phyloP scores from a whole-genome alignment of 306 rosid species.

The Cyclanthera cordifolia region DNA sequence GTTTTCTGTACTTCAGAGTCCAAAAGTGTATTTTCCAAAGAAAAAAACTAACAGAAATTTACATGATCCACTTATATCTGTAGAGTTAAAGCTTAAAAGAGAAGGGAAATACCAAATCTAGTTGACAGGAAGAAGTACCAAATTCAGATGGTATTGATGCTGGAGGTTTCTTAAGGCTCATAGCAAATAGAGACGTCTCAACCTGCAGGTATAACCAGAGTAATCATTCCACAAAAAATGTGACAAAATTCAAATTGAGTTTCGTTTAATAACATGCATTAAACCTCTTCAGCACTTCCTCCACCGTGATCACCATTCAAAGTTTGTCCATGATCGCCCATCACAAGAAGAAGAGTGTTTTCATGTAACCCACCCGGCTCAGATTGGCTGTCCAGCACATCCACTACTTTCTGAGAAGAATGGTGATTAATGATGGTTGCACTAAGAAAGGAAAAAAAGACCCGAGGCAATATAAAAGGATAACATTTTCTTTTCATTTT shows the following conservation, averaged over 20 bases:
- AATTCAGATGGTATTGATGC: constrained; percentile 35
- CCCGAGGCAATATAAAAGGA: background rate
- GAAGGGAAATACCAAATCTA: constrained; percentile 44
- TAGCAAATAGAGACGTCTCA: constrained; percentile 79
- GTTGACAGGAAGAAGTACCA: constrained; percentile 40
- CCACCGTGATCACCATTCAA: constrained; percentile 99
- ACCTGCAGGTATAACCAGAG: constrained; percentile 42
- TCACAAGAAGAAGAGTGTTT: constrained; percentile 80
- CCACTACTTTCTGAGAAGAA: constrained; percentile 65
- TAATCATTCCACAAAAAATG: background rate
- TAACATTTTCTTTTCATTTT: background rate
- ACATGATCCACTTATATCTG: background rate
- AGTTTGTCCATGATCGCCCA: constrained; percentile 99
- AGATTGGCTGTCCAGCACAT: constrained; percentile 58
- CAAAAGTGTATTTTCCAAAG: background rate
- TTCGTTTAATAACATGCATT: constrained; percentile 11
- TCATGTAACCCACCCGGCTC: constrained; percentile 74
- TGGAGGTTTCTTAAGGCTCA: constrained; percentile 59
- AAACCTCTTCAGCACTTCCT: constrained; percentile 89
- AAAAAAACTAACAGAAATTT: background rate
- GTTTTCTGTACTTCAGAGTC: background rate
- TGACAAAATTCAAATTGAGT: background rate
- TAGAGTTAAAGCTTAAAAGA: background rate
- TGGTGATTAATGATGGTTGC: constrained; percentile 15
- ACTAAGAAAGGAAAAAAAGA: constrained; percentile 2